A percentile compares a stretch with the other conserved stretches of the same genome.
Evolutionary conservation across 257 asterid species (phyloP).

Genomic region (Ballota nigra): DNA sequence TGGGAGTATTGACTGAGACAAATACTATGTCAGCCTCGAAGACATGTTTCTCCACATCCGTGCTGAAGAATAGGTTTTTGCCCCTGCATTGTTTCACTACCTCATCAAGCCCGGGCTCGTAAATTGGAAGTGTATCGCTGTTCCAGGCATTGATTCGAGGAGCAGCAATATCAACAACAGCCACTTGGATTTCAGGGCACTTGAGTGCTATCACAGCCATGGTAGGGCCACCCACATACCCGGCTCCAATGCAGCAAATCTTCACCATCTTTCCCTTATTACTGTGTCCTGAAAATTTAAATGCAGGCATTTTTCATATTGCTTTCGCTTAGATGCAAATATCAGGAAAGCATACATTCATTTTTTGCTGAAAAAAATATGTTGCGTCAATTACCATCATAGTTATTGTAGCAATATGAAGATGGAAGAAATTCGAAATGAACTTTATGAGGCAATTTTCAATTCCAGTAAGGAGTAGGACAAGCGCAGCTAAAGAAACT

Average conservation of each 20-base stretch:
- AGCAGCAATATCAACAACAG: slow-evolving; percentile 75
- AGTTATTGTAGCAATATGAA: background rate
- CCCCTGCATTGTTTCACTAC: slow-evolving; percentile 85
- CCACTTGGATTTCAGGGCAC: slow-evolving; percentile 73
- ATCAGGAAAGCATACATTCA: background rate
- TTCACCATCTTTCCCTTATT: slow-evolving; percentile 63
- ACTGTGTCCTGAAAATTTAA: slow-evolving; percentile 29
- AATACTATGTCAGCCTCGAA: slow-evolving; percentile 80
- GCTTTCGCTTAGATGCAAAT: background rate
- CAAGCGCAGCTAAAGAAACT: background rate
- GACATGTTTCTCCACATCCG: slow-evolving; percentile 86
- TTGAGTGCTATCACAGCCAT: slow-evolving; percentile 92
- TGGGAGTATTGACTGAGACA: slow-evolving; percentile 88
- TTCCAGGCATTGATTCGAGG: slow-evolving; percentile 86
- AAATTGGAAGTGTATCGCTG: slow-evolving; percentile 77
- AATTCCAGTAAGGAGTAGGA: background rate
- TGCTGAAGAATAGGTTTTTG: slow-evolving; percentile 85
- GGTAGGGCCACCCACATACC: slow-evolving; percentile 92
- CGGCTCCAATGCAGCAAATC: slow-evolving; percentile 93
- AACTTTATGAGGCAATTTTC: background rate
- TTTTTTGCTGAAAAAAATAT: background rate
- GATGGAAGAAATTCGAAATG: background rate
- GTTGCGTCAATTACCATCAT: background rate
- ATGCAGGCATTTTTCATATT: background rate
- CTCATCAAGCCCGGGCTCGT: slow-evolving; percentile 92